Base-by-base conservation (phyloP, 164 flowering plant species). In the Aristolochia fimbriata region DNA sequence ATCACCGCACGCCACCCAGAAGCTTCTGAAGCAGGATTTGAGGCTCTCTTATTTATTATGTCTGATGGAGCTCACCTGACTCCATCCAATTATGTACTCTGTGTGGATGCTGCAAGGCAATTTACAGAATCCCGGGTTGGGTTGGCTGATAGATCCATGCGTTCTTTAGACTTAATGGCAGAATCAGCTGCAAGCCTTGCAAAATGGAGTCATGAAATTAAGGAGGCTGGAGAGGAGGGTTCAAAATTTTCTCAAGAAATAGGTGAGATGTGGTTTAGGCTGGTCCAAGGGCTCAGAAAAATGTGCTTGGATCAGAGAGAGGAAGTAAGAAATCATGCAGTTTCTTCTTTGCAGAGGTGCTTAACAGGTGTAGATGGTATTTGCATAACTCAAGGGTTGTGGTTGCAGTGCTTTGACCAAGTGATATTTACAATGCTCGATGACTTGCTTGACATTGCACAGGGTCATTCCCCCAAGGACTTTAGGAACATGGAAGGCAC, bases 1-100 rank as follows among this genome's bases (percentile, higher is more conserved):
- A 77, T 74, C 63, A 74, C 80, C 13, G 80, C 80, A 30, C 71
- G 75, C 20, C 77, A 77, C 63, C 76, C 73, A 2, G 80, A 77
- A 57, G 80, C 80, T 30, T 74, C 77, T 31, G 80, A 77, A 66
- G 63, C 71, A 31, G 80, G 80, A 15, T 77, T 77, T 23, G 80
- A 77, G 47, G 70, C 80, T 5, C 61, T 77, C 15, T 25, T 45
- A 24, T 77, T 71, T 52, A 62, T 77, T 47, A 74, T 74, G 77
- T 65, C 68, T 49, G 75, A 77, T 51, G 74, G 77, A 22, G 76
- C 60, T n/a, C 77, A 77, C 55, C 69, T 77, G 5, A 60, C 64
- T 17, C 75, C 77, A 0, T 65, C 61, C 9, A 77, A 77, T 54
- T 77, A 73, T 24, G 41, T 71, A 24, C 69, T 73, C 5, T 77